Evolutionary conservation across 305 asterid genomes (phyloP).

Genomic region (Fraxinus ornus): DNA sequence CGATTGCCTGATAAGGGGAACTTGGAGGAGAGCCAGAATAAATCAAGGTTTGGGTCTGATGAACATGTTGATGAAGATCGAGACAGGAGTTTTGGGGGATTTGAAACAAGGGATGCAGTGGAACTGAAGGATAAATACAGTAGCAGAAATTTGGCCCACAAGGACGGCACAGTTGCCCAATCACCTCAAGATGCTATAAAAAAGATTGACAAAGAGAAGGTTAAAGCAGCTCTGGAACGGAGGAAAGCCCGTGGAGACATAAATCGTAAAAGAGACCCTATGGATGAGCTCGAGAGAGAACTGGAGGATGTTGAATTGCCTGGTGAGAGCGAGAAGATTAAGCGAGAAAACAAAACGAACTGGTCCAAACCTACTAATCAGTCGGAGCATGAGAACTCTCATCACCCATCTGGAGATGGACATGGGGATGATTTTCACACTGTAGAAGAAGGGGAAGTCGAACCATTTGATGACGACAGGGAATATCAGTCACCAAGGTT

Average conservation of each 20-base stretch:
- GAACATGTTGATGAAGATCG: conserved; percentile 34
- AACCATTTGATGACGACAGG: conserved; percentile 46
- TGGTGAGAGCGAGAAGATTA: conserved; percentile 51
- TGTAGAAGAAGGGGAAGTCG: conserved; percentile 89
- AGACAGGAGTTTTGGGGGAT: conserved; percentile 36
- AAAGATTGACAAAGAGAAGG: conserved; percentile 72
- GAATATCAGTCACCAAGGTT: conserved; percentile 58
- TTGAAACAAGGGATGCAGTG: conserved; percentile 44
- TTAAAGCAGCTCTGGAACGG: conserved; percentile 75
- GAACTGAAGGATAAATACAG: conserved; percentile 59
- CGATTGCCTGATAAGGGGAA: conserved; percentile 24
- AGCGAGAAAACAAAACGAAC: conserved; percentile 40
- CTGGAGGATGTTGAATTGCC: conserved; percentile 84
- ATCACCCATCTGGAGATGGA: conserved; percentile 27
- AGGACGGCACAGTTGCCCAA: conserved; percentile 53
- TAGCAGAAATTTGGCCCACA: conserved; percentile 40
- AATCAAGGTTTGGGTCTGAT: conserved; percentile 29
- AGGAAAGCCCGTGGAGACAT: conserved; percentile 77
- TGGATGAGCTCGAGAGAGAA: conserved; percentile 94
- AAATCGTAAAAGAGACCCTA: conserved; percentile 50
- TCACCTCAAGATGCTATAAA: conserved; percentile 62
- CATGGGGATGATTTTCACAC: conserved; percentile 45
- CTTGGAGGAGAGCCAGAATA: conserved; percentile 26
- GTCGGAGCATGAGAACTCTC: conserved; percentile 34
- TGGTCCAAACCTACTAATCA: conserved; percentile 37